Conservation (phyloP, 1,284 basidiomycete species). For the Meripilus lineatus region DNA sequence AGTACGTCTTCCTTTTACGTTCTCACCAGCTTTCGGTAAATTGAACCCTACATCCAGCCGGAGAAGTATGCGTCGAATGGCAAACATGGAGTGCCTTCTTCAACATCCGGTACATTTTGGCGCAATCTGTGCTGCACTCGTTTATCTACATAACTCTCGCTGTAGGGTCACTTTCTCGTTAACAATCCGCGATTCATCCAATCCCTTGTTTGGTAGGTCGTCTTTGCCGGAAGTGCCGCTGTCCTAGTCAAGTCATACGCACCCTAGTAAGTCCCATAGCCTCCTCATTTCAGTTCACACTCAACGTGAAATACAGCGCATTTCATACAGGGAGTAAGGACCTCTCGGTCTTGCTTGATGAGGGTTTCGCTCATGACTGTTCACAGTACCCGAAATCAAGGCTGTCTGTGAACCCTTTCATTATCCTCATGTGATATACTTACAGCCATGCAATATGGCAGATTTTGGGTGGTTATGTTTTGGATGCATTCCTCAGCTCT, state of each 20-base stretch:
- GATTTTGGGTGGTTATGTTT: constrained; percentile 72
- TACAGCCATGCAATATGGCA: constrained; percentile 20
- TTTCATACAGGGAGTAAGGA: constrained; percentile 77
- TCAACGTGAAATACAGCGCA: constrained; percentile 40
- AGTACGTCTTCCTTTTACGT: constrained; percentile 41
- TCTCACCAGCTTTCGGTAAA: not conserved
- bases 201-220: no score
- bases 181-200: no score
- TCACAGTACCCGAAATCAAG: constrained; percentile 70
- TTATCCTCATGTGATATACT: not conserved
- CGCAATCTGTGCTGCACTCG: constrained; percentile 57
- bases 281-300: no score
- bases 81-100: constrained; percentile 62
- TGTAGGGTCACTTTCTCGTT: no score
- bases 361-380: not conserved
- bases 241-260: constrained; percentile 62
- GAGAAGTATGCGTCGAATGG: constrained; percentile 71
- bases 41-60: constrained; percentile 46
- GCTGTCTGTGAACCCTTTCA: constrained; percentile 41
- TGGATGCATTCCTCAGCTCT: constrained; percentile 65
- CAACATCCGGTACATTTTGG: constrained; percentile 47
- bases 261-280: constrained; percentile 49
- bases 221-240: constrained; percentile 62
- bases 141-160: constrained; percentile 59
- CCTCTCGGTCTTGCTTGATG: not conserved